Base-by-base conservation (phyloP, 1,139 yeast species). In the Wickerhamiella pararugosa region DNA sequence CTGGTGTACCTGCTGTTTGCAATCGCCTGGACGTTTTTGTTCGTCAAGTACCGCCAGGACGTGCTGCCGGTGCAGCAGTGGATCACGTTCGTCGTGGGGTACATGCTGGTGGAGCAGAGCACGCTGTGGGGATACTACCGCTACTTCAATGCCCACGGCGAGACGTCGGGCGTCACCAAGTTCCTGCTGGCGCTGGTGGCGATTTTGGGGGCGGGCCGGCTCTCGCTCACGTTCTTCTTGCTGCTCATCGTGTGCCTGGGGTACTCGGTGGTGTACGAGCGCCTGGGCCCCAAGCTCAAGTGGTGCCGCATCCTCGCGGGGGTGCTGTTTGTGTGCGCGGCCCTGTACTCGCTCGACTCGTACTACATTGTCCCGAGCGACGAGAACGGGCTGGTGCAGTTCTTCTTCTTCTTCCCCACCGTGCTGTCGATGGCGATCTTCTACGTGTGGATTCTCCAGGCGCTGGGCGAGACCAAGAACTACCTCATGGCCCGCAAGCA, bases 41-140 rank as follows among this genome's bases (percentile, higher is more conserved):
- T 83, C 57, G 78, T 77, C 66, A 82, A 77, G 56, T 87, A 84
- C 62, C 75, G 94, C 53, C 75, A 82, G 53, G 96, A 90, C 57
- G 71, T 90, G 48, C 67, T 92, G 54, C 92, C 95, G 4, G 75
- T 92, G 47, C 99, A 92, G 61, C 79, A 82, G 59, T 90, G 90
- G 60, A 70, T 90, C 53, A 73, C 92, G 42, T 94, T 82, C 1
- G 82, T 87, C 66, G 79, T 82, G 50, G 78, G 76, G 6, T 82
- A 86, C 52, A 70, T 90, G 57, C 79, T 94, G 1, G 67, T 78
- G 36, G 98, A 90, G 59, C 82, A 90, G 52, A 73, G 86, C 44
- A 75, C 84, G 41, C 79, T 84, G 36, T 87, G 96, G 94, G 86
- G 93, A 4, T 81, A 83, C 60, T 90, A 82, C 59, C 94, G 84